Evolutionary conservation across 106 monocot genomes (phyloP).

Genomic region (Vanilla planifolia): DNA sequence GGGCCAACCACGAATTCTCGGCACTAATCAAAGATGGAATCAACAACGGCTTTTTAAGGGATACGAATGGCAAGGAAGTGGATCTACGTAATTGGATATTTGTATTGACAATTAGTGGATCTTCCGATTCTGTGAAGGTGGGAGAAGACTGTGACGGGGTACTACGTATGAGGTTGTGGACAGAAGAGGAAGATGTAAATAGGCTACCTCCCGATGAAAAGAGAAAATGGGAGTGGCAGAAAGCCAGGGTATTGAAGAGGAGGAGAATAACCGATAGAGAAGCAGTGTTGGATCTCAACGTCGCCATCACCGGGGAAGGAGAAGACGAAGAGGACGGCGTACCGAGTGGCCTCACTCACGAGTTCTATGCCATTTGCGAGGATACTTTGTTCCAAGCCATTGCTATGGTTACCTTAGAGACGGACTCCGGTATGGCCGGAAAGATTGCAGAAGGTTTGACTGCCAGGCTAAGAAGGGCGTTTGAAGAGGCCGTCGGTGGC

Average conservation of each 20-base stretch:
- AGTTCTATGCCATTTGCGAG: constrained; percentile 3
- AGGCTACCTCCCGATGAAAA: constrained; percentile 19
- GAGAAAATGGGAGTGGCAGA: constrained; percentile 26
- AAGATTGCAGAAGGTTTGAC: constrained; percentile 20
- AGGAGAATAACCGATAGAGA: constrained; percentile 6
- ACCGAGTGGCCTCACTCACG: constrained; percentile 54
- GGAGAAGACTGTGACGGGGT: constrained; percentile 4
- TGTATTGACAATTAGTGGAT: constrained; percentile 30
- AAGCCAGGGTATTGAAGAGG: constrained; percentile 14
- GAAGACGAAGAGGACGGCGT: constrained; percentile 27
- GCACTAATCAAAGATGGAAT: constrained; percentile 17
- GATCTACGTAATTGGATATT: constrained; percentile 27
- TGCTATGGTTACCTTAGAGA: constrained; percentile 17
- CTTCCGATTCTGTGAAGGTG: neutral
- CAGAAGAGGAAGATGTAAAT: constrained; percentile 6
- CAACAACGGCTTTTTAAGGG: constrained; percentile 25
- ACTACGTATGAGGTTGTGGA: constrained; percentile 36
- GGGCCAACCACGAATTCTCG: constrained; percentile 13
- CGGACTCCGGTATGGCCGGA: neutral
- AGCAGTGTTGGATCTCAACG: constrained; percentile 60
- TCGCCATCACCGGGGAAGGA: constrained; percentile 21
- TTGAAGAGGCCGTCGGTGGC: constrained; percentile 14
- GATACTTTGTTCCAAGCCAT: constrained; percentile 12
- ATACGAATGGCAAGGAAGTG: constrained; percentile 11
- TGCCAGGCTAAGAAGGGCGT: constrained; percentile 24